Evolutionary conservation across 2,329 filamentous ascomycete genomes (phyloP).

Genomic region (Hymenoscyphus occultus): DNA sequence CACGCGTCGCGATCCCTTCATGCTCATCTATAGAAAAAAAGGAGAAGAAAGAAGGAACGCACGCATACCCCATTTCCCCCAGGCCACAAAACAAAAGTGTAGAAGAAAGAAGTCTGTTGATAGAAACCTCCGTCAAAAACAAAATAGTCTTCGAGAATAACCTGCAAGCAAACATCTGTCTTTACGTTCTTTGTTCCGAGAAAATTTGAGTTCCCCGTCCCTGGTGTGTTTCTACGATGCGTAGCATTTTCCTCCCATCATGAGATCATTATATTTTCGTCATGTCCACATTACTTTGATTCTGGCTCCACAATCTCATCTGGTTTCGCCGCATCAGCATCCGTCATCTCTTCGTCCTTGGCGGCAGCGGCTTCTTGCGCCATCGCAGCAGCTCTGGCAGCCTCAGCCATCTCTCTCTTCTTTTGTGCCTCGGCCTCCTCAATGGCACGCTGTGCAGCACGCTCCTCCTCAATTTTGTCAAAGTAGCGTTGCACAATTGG

Average conservation of each 20-base stretch:
- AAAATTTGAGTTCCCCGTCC: neutral
- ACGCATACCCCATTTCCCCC: neutral
- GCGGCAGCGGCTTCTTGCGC: conserved; percentile 36
- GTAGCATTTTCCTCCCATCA: neutral
- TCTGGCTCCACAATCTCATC: conserved; percentile 40
- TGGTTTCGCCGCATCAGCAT: conserved; percentile 53
- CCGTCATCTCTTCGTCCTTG: conserved; percentile 63
- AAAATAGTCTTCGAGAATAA: neutral
- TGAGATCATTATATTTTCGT: conserved; percentile 4
- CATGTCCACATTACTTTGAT: conserved; percentile 25
- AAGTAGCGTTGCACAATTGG: conserved; percentile 93
- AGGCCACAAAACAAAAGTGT: neutral
- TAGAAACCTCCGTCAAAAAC: conserved; percentile 5
- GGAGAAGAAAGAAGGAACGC: neutral
- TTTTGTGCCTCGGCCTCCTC: conserved; percentile 44
- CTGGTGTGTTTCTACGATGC: neutral
- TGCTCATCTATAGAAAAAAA: neutral
- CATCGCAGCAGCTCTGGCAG: conserved; percentile 46
- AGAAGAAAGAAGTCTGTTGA: neutral
- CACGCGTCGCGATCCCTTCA: neutral
- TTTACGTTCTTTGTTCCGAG: neutral
- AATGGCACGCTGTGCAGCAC: conserved; percentile 73
- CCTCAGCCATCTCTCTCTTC: conserved; percentile 50
- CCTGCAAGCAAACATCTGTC: neutral
- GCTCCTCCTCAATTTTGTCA: conserved; percentile 88